Base-by-base conservation (phyloP, 441 rosid species). In the Metrosideros polymorpha region DNA sequence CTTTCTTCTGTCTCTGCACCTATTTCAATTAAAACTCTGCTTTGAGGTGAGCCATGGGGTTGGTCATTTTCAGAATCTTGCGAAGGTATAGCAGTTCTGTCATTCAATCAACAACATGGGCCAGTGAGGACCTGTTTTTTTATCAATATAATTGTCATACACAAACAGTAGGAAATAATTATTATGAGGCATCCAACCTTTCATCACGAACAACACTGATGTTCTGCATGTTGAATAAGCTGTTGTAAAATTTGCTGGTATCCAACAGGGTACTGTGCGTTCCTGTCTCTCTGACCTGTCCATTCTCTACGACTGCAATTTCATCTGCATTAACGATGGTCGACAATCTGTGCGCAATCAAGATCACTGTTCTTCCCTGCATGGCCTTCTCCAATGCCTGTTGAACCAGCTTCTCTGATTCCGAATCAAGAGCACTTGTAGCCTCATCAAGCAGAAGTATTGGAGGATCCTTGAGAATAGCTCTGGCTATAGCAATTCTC, bases 391-490 rank as follows among this genome's bases (percentile, higher is more conserved):
- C 96, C 17, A 95, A 91, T 45, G 94, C 96, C 35, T 92, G 92
- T 88, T 94, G 94, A 84, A 95, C 94, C 87, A 92, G 88, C 89
- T 89, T 94, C 88, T 95, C 94, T 1, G 95, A 94, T 86, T 94
- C 94, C 14, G 95, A 90, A 86, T 94, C 94, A 83, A 94, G 95
- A 47, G 97, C 97, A 79, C 95, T 93, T n/a, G 95, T 94, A 59
- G 95, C 95, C 91, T 94, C 97, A 75, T 94, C 97, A 49, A 93
- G 94, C 89, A 94, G 88, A 56, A 94, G 93, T 54, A 93, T 92
- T 32, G 95, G 94, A 86, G 95, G 95, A 77, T 93, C 86, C 91
- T 94, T 94, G 45, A 94, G 90, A 87, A 93, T 88, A 25, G 95
- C 95, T 90, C 95, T 89, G 85, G 94, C 95, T 86, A 93, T 92